Conservation (phyloP, 345 rosid species). For the Boechera stricta region DNA sequence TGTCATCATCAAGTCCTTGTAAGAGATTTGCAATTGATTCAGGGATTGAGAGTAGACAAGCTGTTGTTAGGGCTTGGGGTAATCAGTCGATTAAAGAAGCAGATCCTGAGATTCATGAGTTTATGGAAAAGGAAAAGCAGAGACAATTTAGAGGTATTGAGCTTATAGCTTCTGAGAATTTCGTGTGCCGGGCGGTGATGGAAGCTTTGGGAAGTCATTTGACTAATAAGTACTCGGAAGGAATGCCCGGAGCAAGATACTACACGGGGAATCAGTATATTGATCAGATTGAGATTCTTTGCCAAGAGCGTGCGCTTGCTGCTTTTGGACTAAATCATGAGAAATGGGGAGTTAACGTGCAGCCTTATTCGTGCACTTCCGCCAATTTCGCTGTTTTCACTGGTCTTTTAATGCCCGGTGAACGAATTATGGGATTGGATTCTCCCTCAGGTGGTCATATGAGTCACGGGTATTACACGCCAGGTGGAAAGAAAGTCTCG, state of each 20-base stretch:
- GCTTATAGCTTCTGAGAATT: slow-evolving; percentile 83
- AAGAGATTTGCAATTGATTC: slow-evolving; percentile 43
- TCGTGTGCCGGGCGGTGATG: slow-evolving; percentile 74
- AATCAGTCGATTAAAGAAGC: slow-evolving; percentile 56
- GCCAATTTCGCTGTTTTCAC: slow-evolving; percentile 78
- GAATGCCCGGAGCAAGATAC: slow-evolving; percentile 74
- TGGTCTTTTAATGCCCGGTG: slow-evolving; percentile 69
- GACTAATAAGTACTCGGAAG: slow-evolving; percentile 83
- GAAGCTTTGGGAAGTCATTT: slow-evolving; percentile 80
- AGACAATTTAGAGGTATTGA: slow-evolving; percentile 71
- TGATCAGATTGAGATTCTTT: slow-evolving; percentile 74
- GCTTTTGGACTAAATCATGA: slow-evolving; percentile 66
- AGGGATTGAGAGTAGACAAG: slow-evolving; percentile 47
- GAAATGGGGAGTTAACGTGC: slow-evolving; percentile 83
- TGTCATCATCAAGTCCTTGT: slow-evolving; percentile 41
- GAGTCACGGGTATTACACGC: slow-evolving; percentile 80
- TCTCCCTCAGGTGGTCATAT: slow-evolving; percentile 79
- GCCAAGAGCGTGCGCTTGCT: slow-evolving; percentile 66
- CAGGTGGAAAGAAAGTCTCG: slow-evolving; percentile 76
- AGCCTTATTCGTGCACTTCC: slow-evolving; percentile 83
- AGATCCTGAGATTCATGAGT: slow-evolving; percentile 61
- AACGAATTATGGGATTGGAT: slow-evolving; percentile 81
- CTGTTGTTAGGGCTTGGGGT: slow-evolving; percentile 57
- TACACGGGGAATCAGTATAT: slow-evolving; percentile 76
- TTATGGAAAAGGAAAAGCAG: slow-evolving; percentile 70